A percentile compares a stretch with the other conserved stretches of the same genome.
Conservation (phyloP, 2,329 filamentous ascomycete genomes). For the Onygenales sp. region DNA sequence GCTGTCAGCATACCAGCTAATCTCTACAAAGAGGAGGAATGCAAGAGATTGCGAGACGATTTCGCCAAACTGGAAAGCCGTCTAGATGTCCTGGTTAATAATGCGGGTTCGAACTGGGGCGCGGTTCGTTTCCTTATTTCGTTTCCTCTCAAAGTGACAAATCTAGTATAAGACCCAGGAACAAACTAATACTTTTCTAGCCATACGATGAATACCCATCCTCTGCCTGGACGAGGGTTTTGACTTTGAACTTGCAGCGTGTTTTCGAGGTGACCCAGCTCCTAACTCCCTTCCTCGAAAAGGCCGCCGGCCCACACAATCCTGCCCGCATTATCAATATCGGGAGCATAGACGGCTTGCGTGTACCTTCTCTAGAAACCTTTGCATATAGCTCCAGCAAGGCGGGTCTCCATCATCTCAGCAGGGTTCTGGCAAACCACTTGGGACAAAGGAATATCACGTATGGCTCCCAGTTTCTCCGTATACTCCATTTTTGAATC, state of each 20-base stretch:
- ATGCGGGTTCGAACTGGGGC: slow-evolving; percentile 46
- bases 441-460: slow-evolving; percentile 44
- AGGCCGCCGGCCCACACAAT: slow-evolving; percentile 33
- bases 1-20: slow-evolving; percentile 43
- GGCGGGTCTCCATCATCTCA: slow-evolving; percentile 45
- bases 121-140: slow-evolving; percentile 18
- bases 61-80: slow-evolving; percentile 41
- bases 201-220: slow-evolving; percentile 51
- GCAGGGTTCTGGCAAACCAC: slow-evolving; percentile 42
- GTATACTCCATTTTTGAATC: slow-evolving; percentile 35
- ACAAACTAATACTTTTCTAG: background rate
- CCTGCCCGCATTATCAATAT: slow-evolving; percentile 45
- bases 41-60: slow-evolving; percentile 39
- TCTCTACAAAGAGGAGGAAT: slow-evolving; percentile 43
- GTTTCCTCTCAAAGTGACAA: background rate
- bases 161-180: too few relatives aligned
- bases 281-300: slow-evolving; percentile 39
- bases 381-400: slow-evolving; percentile 46
- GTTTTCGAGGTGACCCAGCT: slow-evolving; percentile 41
- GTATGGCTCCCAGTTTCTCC: slow-evolving; percentile 26
- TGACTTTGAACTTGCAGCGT: slow-evolving; percentile 45
- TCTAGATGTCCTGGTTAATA: slow-evolving; percentile 43
- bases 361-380: slow-evolving; percentile 43
- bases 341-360: slow-evolving; percentile 45
- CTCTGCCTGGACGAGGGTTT: slow-evolving; percentile 48